phyloP scores from a whole-genome alignment of 169 alveolate genomes.

The Cryptosporidium canis region DNA sequence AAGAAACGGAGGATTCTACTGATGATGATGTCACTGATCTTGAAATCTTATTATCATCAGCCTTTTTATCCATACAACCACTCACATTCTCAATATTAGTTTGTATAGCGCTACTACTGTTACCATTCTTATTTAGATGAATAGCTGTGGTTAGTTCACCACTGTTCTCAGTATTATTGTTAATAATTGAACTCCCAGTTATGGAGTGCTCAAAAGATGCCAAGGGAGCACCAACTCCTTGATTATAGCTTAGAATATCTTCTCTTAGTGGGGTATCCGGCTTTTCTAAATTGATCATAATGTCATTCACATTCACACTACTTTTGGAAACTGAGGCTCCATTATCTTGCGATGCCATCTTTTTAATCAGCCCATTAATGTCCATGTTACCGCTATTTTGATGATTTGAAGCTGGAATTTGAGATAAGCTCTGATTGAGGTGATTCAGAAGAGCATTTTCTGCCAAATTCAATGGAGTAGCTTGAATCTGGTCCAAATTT shows the following conservation, averaged over 20 bases:
- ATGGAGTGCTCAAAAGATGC: background rate
- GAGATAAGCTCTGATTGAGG: background rate
- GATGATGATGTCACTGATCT: constrained; percentile 60
- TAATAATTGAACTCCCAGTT: background rate
- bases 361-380: constrained; percentile 9
- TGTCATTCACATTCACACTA: background rate
- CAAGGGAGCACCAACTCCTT: background rate
- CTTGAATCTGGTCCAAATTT: background rate
- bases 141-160: background rate
- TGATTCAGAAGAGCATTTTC: background rate
- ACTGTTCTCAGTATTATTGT: background rate
- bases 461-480: background rate
- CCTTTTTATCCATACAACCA: background rate
- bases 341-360: background rate
- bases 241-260: background rate
- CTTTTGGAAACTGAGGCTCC: background rate
- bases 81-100: background rate
- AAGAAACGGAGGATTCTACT: constrained; percentile 11
- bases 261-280: background rate
- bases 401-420: background rate
- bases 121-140: background rate
- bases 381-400: background rate
- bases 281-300: background rate
- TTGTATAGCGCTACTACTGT: background rate
- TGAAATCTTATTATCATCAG: background rate